phyloP scores from a whole-genome alignment of 116 monocot species.

The Thalassia testudinum region DNA sequence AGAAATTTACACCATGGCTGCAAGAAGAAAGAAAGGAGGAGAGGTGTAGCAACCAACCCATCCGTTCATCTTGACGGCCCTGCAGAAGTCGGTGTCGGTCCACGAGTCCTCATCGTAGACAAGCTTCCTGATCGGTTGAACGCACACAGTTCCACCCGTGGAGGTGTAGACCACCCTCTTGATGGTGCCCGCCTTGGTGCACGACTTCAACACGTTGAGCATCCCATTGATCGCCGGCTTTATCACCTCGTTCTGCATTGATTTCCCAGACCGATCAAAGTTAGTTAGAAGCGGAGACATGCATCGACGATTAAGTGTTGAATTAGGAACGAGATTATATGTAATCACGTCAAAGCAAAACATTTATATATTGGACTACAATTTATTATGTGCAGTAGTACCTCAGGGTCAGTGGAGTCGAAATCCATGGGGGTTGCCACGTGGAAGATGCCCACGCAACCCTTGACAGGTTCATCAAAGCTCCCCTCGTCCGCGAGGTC shows the following conservation, averaged over 20 bases:
- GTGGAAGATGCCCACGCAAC: slow-evolving; percentile 68
- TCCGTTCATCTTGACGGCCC: slow-evolving; percentile 70
- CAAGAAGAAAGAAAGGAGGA: neutral
- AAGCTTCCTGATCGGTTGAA: slow-evolving; percentile 25
- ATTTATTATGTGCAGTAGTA: neutral
- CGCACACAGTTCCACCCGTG: slow-evolving; percentile 51
- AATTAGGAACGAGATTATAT: neutral
- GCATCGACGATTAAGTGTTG: no score
- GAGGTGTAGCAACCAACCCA: slow-evolving; percentile 26
- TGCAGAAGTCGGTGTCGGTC: slow-evolving; percentile 64
- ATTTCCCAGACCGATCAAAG: no score
- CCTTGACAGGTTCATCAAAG: slow-evolving; percentile 54
- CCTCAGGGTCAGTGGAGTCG: slow-evolving; percentile 75
- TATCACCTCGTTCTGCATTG: slow-evolving; percentile 63
- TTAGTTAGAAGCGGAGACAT: no score
- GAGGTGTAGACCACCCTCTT: slow-evolving; percentile 63
- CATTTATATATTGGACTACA: neutral
- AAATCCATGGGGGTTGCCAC: slow-evolving; percentile 86
- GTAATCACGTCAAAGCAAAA: neutral
- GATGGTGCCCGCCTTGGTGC: slow-evolving; percentile 44
- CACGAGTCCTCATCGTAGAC: slow-evolving; percentile 60
- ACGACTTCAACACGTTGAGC: slow-evolving; percentile 53
- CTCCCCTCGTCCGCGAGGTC: slow-evolving; percentile 54
- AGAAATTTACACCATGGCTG: neutral
- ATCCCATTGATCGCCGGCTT: slow-evolving; percentile 56